A percentile compares a stretch with the other conserved stretches of the same genome.
Conservation (phyloP, 2,329 filamentous ascomycete species). For the Leptographium galeiforme region DNA sequence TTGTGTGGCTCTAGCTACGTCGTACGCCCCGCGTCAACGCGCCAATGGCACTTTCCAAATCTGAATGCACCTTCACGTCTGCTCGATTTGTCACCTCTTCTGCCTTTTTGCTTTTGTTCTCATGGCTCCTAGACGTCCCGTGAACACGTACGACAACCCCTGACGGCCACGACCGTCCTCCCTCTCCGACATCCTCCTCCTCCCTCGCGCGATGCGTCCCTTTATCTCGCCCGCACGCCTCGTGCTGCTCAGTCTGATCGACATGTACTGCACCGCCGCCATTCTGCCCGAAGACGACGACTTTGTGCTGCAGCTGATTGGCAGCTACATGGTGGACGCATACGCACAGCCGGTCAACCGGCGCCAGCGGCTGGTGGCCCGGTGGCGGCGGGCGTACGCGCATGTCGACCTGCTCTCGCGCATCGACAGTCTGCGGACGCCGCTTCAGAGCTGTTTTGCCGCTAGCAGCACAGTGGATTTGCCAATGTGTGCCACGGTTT, state of each 20-base stretch:
- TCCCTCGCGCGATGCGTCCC: conserved; percentile 23
- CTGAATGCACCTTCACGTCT: no score
- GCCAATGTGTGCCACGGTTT: conserved; percentile 31
- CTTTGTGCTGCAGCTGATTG: conserved; percentile 26
- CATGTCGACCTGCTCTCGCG: conserved; percentile 36
- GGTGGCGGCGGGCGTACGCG: conserved; percentile 35
- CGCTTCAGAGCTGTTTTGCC: conserved; percentile 8
- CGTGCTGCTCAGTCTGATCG: conserved; percentile 64
- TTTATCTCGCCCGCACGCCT: conserved; percentile 40
- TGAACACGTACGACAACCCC: no score
- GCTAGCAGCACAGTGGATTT: conserved; percentile 48
- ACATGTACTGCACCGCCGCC: conserved; percentile 64
- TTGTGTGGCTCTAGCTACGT: no score
- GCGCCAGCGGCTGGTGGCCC: conserved; percentile 13
- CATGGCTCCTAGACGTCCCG: no score
- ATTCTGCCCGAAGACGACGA: conserved; percentile 27
- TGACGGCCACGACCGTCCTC: neutral
- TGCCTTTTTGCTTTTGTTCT: no score
- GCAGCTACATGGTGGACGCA: conserved; percentile 32
- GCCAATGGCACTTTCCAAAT: no score
- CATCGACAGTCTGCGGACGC: conserved; percentile 5
- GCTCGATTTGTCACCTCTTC: no score
- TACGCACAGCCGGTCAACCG: conserved; percentile 18
- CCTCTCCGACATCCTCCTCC: neutral
- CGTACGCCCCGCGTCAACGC: no score